Evolutionary conservation across 371 early-diverging fungal species (phyloP).

Genomic region (Mortierella sp.): DNA sequence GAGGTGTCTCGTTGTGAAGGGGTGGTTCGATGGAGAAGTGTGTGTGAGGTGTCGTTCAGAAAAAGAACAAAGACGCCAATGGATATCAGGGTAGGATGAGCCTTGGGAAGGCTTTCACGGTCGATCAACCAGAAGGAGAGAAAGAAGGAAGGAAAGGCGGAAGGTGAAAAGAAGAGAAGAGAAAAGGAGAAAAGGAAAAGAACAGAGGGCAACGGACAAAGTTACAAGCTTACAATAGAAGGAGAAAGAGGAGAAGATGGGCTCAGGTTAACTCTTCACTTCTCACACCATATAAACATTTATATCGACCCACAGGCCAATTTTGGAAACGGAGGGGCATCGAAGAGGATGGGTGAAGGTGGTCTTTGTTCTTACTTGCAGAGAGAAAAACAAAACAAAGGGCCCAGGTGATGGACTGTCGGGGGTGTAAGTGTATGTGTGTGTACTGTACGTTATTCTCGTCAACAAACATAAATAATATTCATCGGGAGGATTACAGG

Average conservation of each 20-base stretch:
- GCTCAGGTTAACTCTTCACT: not conserved
- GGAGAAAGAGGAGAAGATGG: not conserved
- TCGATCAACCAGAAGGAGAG: not conserved
- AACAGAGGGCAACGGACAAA: not conserved
- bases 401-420: not conserved
- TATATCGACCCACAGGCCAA: not conserved
- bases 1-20: not conserved
- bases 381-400: not conserved
- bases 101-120: not conserved
- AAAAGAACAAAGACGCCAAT: not conserved
- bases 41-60: not conserved
- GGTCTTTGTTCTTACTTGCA: not conserved
- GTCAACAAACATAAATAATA: not conserved
- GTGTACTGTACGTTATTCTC: not conserved
- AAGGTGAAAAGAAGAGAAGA: not conserved
- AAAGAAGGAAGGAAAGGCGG: not conserved
- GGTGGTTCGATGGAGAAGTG: not conserved
- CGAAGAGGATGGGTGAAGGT: not conserved
- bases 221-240: not conserved
- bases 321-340: not conserved
- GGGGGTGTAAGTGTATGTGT: too few relatives aligned
- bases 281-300: too few relatives aligned
- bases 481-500: not conserved
- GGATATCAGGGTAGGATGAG: not conserved
- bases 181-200: not conserved